These are phyloP conservation scores for Kregervanrija pseudodelftensis DNA, from an alignment of 805 yeast species.

Conservation along the genomic window DNA sequence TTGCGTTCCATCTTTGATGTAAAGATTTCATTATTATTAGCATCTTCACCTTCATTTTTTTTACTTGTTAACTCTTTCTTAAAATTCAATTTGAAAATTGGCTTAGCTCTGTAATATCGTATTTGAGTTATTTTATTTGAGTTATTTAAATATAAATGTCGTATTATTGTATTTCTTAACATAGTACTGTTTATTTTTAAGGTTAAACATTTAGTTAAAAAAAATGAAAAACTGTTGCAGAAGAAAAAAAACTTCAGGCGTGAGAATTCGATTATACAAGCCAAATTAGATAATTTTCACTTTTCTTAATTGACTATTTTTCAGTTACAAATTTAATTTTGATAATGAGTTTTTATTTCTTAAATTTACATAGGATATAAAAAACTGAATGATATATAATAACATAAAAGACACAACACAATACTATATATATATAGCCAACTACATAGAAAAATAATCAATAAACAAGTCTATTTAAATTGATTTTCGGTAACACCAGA, in stretches of 20 bases:
- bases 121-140: background rate
- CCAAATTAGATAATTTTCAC: too few relatives aligned
- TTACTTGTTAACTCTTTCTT: background rate
- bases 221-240: too few relatives aligned
- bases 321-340: too few relatives aligned
- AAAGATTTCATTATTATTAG: background rate
- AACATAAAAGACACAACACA: background rate
- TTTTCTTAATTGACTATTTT: too few relatives aligned
- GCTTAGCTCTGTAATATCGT: background rate
- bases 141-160: too few relatives aligned
- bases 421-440: background rate
- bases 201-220: too few relatives aligned
- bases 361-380: too few relatives aligned
- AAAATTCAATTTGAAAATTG: constrained; percentile 1
- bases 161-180: too few relatives aligned
- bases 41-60: background rate
- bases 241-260: too few relatives aligned
- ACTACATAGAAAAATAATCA: background rate
- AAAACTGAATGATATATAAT: background rate
- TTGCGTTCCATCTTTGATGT: background rate
- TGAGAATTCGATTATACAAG: too few relatives aligned
- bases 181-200: too few relatives aligned
- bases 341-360: too few relatives aligned
- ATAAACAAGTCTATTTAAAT: constrained; percentile 43
- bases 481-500: constrained; percentile 97